These are phyloP conservation scores for Diaporthe sp. DNA, from an alignment of 2,329 filamentous ascomycete genomes.

Conservation along the genomic window DNA sequence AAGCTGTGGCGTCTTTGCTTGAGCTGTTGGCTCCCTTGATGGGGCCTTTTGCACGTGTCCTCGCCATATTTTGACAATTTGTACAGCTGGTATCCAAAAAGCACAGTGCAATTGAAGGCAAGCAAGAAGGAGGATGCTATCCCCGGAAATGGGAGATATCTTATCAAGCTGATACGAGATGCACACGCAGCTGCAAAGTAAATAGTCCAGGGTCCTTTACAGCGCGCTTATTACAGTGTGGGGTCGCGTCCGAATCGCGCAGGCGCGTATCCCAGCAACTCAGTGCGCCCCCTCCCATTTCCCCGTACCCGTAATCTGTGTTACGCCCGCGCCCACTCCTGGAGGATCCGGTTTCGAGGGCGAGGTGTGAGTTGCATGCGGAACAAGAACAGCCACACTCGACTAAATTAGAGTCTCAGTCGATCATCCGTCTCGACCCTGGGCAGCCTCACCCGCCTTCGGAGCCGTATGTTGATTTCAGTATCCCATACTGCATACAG, in stretches of 20 bases:
- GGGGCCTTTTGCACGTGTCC: slow-evolving; percentile 61
- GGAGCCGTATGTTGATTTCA: slow-evolving; percentile 23
- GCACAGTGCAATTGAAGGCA: not conserved
- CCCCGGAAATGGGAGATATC: not conserved
- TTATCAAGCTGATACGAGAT: slow-evolving; percentile 18
- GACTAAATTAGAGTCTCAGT: slow-evolving; percentile 27
- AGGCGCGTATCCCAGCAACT: slow-evolving; percentile 21
- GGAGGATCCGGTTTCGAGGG: slow-evolving; percentile 25
- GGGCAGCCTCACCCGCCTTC: slow-evolving; percentile 23
- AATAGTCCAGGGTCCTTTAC: slow-evolving; percentile 21
- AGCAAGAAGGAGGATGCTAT: not conserved
- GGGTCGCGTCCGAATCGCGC: slow-evolving; percentile 31
- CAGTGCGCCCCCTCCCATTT: slow-evolving; percentile 11
- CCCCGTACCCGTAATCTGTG: slow-evolving; percentile 31
- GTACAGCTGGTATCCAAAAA: not conserved
- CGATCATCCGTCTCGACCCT: slow-evolving; percentile 31
- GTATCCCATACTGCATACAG: not conserved
- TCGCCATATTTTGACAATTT: slow-evolving; percentile 57
- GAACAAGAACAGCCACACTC: slow-evolving; percentile 17
- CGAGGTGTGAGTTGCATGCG: slow-evolving; percentile 31
- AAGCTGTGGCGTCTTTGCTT: slow-evolving; percentile 45
- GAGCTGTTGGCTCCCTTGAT: slow-evolving; percentile 46
- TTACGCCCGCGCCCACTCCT: slow-evolving; percentile 21
- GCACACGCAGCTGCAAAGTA: slow-evolving; percentile 8
- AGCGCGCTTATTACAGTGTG: slow-evolving; percentile 19